These are phyloP conservation scores for Geranium rotundifolium DNA, from an alignment of 345 rosid genomes.

Conservation along the genomic window DNA sequence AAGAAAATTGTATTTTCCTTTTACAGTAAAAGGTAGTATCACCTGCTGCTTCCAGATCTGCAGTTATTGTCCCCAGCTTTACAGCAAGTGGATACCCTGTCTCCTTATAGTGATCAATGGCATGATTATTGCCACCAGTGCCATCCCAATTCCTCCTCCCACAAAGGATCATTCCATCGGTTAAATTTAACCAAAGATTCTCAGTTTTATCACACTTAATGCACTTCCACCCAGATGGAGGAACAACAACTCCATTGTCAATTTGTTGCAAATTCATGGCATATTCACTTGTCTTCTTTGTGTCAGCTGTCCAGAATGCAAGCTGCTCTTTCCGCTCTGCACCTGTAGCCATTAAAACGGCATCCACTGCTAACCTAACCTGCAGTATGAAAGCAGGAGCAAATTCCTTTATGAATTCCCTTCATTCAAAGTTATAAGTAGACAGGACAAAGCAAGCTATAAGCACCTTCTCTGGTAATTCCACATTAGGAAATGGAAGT, in stretches of 20 bases:
- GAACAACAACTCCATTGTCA: constrained; percentile 60
- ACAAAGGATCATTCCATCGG: constrained; percentile 93
- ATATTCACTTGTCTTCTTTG: constrained; percentile 67
- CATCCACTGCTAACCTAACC: constrained; percentile 94
- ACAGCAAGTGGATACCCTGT: constrained; percentile 90
- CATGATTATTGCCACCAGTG: constrained; percentile 96
- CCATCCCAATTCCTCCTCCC: constrained; percentile 98
- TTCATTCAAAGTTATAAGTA: neutral
- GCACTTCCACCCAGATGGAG: constrained; percentile 92
- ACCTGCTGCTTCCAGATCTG: constrained; percentile 98
- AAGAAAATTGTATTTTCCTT: no score
- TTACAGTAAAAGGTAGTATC: constrained; percentile 22
- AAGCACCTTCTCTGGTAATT: constrained; percentile 92
- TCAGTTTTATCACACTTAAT: constrained; percentile 79
- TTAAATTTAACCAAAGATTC: constrained; percentile 92
- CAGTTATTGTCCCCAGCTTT: constrained; percentile 92
- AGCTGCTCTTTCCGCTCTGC: constrained; percentile 85
- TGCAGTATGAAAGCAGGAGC: constrained; percentile 12
- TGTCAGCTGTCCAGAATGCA: constrained; percentile 91
- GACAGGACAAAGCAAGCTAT: neutral
- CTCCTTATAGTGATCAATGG: constrained; percentile 77
- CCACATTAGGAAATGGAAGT: constrained; percentile 81
- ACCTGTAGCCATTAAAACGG: constrained; percentile 61
- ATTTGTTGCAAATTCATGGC: constrained; percentile 69
- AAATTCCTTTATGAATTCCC: neutral